Base-by-base conservation (phyloP, 2,329 filamentous ascomycete genomes). In the Neonectria hederae region DNA sequence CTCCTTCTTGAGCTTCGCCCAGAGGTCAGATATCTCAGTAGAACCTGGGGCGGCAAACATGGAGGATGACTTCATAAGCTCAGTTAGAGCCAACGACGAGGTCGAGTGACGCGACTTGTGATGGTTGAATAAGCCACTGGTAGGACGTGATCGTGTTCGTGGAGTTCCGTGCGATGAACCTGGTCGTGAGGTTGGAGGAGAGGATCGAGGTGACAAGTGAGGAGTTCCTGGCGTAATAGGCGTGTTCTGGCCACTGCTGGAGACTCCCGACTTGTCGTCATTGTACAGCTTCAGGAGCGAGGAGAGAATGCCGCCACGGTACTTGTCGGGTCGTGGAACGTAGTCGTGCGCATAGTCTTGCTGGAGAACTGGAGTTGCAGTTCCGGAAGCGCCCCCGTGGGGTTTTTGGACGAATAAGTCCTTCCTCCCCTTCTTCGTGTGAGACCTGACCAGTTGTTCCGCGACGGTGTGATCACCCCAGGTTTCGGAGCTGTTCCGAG, bases 301-400 rank as follows among this genome's bases (percentile, higher is more conserved):
- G 2, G 90, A 89, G 1, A 97, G 81, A 51, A 95, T 87, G 30
- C 93, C 92, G 30, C 89, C 90, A 54, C 89, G 87, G 75, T 92
- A 94, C 66, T 90, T 86, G 22, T 83, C 79, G 5, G 92, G 92
- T 45, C 84, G 83, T 48, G 90, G 88, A 19, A 92, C 86, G 73
- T 92, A 92, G 59, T 82, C 80, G 49, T 80, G 76, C 14, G 72
- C 74, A 60, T 87, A 84, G 46, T 87, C 85, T 22, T 85, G 82
- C 46, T 87, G 82, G 19, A 74, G 67, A 10, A 78, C 69, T 1
- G 80, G 80, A 2, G 80, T 82, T 5, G 73, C 74, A 9, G 77
- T 79, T 46, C 80, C 79, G 38, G 80, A 81, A 17, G 71, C 67
- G 10, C 55, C 61, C 14, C 71, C 74, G 8, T 65, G 63, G 19